These are phyloP conservation scores for Paraphaeosphaeria minitans DNA, from an alignment of 2,329 filamentous ascomycete species.

Conservation along the genomic window DNA sequence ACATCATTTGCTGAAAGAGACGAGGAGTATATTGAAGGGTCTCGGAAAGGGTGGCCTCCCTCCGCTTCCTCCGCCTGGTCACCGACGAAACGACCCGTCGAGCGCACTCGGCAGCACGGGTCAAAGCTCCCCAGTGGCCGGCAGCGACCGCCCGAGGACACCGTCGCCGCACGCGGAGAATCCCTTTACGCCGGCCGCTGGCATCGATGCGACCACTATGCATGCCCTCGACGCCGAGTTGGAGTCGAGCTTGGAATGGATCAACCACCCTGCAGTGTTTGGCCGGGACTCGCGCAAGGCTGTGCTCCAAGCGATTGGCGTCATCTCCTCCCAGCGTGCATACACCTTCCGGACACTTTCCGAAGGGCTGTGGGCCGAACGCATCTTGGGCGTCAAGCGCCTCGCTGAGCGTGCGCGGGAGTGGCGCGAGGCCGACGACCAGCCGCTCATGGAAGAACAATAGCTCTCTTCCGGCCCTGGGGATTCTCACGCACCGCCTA, in stretches of 20 bases:
- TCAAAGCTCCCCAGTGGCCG: conserved; percentile 46
- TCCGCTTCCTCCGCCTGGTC: conserved; percentile 73
- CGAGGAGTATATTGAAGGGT: conserved; percentile 91
- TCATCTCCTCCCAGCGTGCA: conserved; percentile 91
- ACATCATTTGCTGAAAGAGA: conserved; percentile 90
- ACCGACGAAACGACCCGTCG: conserved; percentile 45
- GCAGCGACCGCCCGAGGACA: conserved; percentile 44
- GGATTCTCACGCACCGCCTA: conserved; percentile 2
- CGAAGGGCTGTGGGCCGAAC: conserved; percentile 85
- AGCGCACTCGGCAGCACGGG: conserved; percentile 47
- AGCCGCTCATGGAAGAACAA: conserved; percentile 62
- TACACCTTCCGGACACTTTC: conserved; percentile 92
- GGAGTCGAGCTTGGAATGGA: conserved; percentile 92
- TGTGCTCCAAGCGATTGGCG: conserved; percentile 92
- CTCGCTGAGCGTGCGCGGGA: conserved; percentile 84
- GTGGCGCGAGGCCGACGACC: conserved; percentile 85
- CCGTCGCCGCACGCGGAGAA: conserved; percentile 48
- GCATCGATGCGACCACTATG: conserved; percentile 85
- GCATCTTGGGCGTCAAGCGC: conserved; percentile 79
- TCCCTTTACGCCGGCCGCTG: conserved; percentile 65
- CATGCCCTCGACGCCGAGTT: conserved; percentile 88
- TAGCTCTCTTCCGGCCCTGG: conserved; percentile 23
- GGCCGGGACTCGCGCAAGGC: conserved; percentile 92
- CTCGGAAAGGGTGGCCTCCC: conserved; percentile 93
- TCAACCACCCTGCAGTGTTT: conserved; percentile 94